A percentile compares a stretch with the other conserved stretches of the same genome.
phyloP scores from a whole-genome alignment of 2,329 filamentous ascomycete genomes.

The Trichoderma hamatum region DNA sequence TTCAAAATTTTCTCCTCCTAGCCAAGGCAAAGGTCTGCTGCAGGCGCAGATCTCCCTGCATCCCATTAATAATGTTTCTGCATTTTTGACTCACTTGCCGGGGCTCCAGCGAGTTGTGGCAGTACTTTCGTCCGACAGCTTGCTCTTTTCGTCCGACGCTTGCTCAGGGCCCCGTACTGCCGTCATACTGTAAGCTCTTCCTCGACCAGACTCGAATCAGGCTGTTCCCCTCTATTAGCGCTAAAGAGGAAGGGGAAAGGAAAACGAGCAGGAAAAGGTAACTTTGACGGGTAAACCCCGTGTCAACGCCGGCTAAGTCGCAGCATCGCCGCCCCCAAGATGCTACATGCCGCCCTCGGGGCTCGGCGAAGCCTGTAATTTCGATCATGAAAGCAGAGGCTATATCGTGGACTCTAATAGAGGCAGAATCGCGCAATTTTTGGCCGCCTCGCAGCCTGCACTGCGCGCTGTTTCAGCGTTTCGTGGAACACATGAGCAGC shows the following conservation, averaged over 20 bases:
- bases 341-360: slow-evolving; percentile 6
- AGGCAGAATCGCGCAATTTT: not conserved
- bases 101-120: not conserved
- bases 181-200: not conserved
- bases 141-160: not conserved
- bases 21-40: not conserved
- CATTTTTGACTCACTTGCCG: not conserved
- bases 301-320: slow-evolving; percentile 37
- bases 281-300: slow-evolving; percentile 37
- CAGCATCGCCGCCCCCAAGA: slow-evolving; percentile 27
- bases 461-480: not conserved
- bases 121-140: not conserved
- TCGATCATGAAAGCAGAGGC: not conserved
- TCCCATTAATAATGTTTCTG: slow-evolving; percentile 2
- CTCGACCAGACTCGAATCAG: not conserved
- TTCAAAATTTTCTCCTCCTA: not conserved
- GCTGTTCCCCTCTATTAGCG: not conserved
- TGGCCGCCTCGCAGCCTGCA: not conserved
- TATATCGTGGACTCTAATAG: not conserved
- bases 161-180: not conserved
- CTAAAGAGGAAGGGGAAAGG: slow-evolving; percentile 2
- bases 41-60: not conserved
- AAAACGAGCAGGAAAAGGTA: not conserved
- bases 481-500: not conserved
- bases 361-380: not conserved